phyloP scores from a whole-genome alignment of 768 basidiomycete species.

The Lyophyllum decastes region DNA sequence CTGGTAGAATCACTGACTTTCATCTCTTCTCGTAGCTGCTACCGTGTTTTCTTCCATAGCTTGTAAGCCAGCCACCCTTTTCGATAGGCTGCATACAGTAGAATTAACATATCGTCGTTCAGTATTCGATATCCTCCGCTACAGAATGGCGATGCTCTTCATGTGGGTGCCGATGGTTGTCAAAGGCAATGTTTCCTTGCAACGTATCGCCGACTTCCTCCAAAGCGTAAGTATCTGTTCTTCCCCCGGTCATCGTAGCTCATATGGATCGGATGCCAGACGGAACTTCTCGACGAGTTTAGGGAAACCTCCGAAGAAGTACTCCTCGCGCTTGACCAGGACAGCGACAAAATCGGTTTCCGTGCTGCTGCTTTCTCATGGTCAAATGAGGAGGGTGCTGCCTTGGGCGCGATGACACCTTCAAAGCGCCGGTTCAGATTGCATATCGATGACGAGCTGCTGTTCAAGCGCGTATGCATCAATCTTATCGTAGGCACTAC shows the following conservation, averaged over 20 bases:
- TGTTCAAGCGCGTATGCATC: constrained; percentile 51
- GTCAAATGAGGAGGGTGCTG: constrained; percentile 34
- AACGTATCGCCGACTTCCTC: constrained; percentile 46
- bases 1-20: neutral
- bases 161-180: constrained; percentile 22
- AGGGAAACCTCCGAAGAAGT: constrained; percentile 15
- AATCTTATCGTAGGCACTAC: constrained; percentile 64
- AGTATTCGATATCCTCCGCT: constrained; percentile 62
- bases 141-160: constrained; percentile 40
- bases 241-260: neutral
- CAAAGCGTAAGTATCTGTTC: constrained; percentile 25
- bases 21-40: constrained; percentile 3
- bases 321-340: constrained; percentile 8
- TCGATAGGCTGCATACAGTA: neutral
- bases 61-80: neutral
- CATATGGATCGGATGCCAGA: constrained; percentile 23
- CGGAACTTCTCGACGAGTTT: constrained; percentile 49
- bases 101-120: constrained; percentile 8
- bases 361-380: constrained; percentile 56
- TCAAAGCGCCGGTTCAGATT: constrained; percentile 50
- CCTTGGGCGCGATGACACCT: constrained; percentile 29
- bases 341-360: constrained; percentile 46
- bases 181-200: constrained; percentile 61
- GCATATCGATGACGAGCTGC: constrained; percentile 48
- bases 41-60: constrained; percentile 17